Conservation (phyloP, 2,329 filamentous ascomycete genomes). For the Lecanicillium sp. region DNA sequence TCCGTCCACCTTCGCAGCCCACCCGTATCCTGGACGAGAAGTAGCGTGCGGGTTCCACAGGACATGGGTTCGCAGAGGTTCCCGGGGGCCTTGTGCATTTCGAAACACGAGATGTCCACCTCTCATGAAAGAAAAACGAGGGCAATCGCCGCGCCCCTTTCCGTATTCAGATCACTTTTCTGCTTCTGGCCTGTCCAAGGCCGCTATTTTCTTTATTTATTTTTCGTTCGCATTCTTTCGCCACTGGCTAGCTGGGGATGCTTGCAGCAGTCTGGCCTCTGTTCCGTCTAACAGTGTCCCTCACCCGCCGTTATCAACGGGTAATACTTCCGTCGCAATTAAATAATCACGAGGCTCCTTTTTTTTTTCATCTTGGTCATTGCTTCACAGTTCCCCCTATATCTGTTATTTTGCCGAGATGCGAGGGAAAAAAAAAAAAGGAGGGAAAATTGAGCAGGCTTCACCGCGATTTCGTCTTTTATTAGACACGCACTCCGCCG, state of each 20-base stretch:
- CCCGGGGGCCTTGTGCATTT: neutral
- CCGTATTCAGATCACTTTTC: neutral
- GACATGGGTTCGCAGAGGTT: neutral
- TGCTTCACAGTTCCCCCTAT: neutral
- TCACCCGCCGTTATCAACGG: neutral
- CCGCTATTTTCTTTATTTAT: no score
- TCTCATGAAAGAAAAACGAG: neutral
- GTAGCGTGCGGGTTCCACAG: conserved; percentile 2
- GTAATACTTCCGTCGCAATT: neutral
- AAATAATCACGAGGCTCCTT: no score
- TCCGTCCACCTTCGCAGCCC: neutral
- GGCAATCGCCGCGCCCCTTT: neutral
- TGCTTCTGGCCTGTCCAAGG: neutral
- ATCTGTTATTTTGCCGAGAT: no score
- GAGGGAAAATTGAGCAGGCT: no score
- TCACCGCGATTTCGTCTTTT: conserved; percentile 9
- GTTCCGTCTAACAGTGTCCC: neutral
- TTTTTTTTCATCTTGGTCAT: neutral
- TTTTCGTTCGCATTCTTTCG: neutral
- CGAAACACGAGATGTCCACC: conserved; percentile 6
- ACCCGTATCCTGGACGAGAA: neutral
- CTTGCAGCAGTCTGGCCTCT: neutral
- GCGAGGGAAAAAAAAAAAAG: no score
- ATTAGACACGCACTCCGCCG: no score
- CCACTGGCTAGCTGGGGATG: neutral